Evolutionary conservation across 164 flowering plant genomes (phyloP).

Genomic region (Tetracentron sinense): DNA sequence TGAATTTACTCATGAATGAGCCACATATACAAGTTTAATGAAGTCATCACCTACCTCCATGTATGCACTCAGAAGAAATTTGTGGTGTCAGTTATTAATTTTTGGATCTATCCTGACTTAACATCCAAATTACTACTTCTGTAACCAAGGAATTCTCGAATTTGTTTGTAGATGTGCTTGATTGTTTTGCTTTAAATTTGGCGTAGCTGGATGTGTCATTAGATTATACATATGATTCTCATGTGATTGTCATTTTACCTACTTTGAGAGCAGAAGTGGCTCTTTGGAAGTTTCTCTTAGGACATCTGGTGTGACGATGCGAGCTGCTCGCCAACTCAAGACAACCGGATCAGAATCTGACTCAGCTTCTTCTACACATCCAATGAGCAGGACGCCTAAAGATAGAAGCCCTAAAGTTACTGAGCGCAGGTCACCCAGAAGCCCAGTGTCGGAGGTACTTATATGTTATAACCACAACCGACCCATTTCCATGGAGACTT

Average conservation of each 20-base stretch:
- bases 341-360: conserved; percentile 47
- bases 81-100: too few relatives aligned
- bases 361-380: conserved; percentile 39
- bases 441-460: conserved; percentile 72
- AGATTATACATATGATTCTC: too few relatives aligned
- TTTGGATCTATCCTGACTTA: too few relatives aligned
- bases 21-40: too few relatives aligned
- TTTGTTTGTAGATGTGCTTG: too few relatives aligned
- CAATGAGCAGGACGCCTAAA: conserved; percentile 50
- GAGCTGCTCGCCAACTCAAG: conserved; percentile 57
- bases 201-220: not conserved
- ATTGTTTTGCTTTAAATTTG: not conserved
- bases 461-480: not conserved
- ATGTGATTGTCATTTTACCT: conserved; percentile 3
- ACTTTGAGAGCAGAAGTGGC: conserved; percentile 37
- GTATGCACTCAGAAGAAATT: too few relatives aligned
- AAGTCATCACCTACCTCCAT: too few relatives aligned
- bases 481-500: not conserved
- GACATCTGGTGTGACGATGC: conserved; percentile 58
- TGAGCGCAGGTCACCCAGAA: conserved; percentile 72
- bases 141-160: not conserved
- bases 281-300: conserved; percentile 57
- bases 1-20: too few relatives aligned
- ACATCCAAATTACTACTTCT: not conserved
- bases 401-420: conserved; percentile 65